Evolutionary conservation across 805 yeast species (phyloP), one percentile per base, ranked within the genome.

Genomic region (Phaffomyces thermotolerans): DNA sequence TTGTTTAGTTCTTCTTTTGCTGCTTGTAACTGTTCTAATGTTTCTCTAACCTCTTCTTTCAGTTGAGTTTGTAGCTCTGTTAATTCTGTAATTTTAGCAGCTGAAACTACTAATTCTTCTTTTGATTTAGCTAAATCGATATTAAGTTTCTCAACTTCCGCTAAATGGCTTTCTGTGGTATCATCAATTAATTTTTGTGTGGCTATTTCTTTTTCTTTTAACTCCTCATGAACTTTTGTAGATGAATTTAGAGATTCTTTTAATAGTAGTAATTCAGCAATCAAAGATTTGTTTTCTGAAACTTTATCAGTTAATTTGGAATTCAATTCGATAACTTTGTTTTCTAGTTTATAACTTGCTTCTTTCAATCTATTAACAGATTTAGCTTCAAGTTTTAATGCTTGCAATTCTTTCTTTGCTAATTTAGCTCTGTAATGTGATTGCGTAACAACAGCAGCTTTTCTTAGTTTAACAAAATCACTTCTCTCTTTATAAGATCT

Each of bases 281-380:
- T 72, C 58, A 91, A 71, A 48, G 73, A 75, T 67, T 82, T 83
- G 64, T 90, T 90, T 53, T 88, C 96, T 52, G 79, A 85, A 23
- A 84, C 81, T 62, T 87, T 85, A 32, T 79, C 66, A 1, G 95
- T 78, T 48, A 91, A 71, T 12, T 83, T 76, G 58, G 91, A 95
- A 4, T 97, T 91, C 53, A 93, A 76, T 64, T 90, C 95, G 52
- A 93, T 89, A n/a, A 95, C 97, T 72, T 95, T 93, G 66, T 93
- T 93, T 65, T 93, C 99, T 57, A 95, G 75, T 62, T 84, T 79
- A 67, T 88, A 93, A 56, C 95, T 89, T 34, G 87, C 95, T 62
- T 91, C 96, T 64, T 87, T 79, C 69, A 87, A 75, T 59, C 84
- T 95, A 60, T 83, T 82, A 37, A 88, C 95, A 14, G 96, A 87